Base-by-base conservation (phyloP, 352 stramenopile species). In the Aphanomyces astaci region DNA sequence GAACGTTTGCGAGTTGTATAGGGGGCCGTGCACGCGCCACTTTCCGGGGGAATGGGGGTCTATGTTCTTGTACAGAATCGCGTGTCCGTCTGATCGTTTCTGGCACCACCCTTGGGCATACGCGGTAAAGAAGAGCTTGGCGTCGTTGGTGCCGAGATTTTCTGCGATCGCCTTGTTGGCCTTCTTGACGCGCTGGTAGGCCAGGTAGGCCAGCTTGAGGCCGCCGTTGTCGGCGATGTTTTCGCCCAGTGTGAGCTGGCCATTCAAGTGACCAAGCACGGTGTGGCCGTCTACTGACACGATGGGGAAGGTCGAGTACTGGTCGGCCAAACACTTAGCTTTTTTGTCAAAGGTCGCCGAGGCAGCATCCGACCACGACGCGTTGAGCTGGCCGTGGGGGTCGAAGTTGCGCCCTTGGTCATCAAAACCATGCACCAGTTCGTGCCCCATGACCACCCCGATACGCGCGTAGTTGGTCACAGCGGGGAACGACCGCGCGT, bases 341-440 rank as follows among this genome's bases (percentile, higher is more conserved):
- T 84, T 81, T 46, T 75, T 72, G 2, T 77, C 60, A 57, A 89
- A 92, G 36, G 85, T 71, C 4, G 52, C 62, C 45, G 73, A 74
- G 31, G 87, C 80, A 0, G 66, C 71, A 10, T 77, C 74, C 25
- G 89, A 95, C 91, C 93, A 98, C 93, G 91, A 98, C 60, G 95
- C 84, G 9, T 84, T 79, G 51, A 98, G 83, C n/a, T 89, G 88
- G 17, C 92, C 92, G 51, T 85, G 74, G 17, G 63, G 83, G 67
- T 92, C 81, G 59, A 85, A 96, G 62, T 97, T 94, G 27, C 87
- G 77, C 60, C 91, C 92, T 73, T 97, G 86, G 66, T 98, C 89
- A 71, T 98, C 93, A 73, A 97, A 98, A 19, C 90, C 93, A 70
- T 98, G 90, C 10, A 89, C 96, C 70, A 98, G 89, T 75, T 97